Evolutionary conservation across 768 basidiomycete genomes (phyloP).

Genomic region (Phaeolepiota aurea): DNA sequence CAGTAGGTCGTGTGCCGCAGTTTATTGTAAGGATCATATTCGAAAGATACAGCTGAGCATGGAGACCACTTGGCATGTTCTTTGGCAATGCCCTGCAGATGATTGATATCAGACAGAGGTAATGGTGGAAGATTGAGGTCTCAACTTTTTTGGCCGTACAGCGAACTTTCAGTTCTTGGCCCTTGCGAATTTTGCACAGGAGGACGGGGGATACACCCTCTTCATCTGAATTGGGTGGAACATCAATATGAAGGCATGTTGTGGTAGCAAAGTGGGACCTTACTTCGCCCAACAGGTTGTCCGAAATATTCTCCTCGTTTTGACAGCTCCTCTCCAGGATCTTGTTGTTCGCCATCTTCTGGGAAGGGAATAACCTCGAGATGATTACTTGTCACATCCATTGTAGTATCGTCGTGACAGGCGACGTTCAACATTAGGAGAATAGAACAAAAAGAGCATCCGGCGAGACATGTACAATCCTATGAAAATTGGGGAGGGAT

Average conservation of each 20-base stretch:
- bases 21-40: constrained; percentile 98
- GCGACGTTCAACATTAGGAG: constrained; percentile 69
- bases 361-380: constrained; percentile 53
- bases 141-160: constrained; percentile 95
- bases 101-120: not conserved
- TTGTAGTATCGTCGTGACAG: constrained; percentile 63
- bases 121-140: constrained; percentile 5
- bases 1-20: constrained; percentile 93
- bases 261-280: constrained; percentile 12
- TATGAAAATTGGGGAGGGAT: constrained; percentile 24
- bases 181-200: constrained; percentile 88
- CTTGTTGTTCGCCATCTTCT: constrained; percentile 13
- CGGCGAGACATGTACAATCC: constrained; percentile 88
- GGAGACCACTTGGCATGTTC: constrained; percentile 99
- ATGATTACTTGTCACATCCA: constrained; percentile 84
- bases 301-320: constrained; percentile 76
- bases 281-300: constrained; percentile 78
- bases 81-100: constrained; percentile 83
- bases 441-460: constrained; percentile 84
- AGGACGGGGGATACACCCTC: constrained; percentile 60
- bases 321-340: constrained; percentile 60
- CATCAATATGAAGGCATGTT: not conserved
- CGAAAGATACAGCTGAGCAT: constrained; percentile 88
- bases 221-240: constrained; percentile 37
- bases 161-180: constrained; percentile 78